A percentile compares a stretch with the other conserved stretches of the same genome.
phyloP scores from a whole-genome alignment of 306 rosid species.

The Vicia villosa region DNA sequence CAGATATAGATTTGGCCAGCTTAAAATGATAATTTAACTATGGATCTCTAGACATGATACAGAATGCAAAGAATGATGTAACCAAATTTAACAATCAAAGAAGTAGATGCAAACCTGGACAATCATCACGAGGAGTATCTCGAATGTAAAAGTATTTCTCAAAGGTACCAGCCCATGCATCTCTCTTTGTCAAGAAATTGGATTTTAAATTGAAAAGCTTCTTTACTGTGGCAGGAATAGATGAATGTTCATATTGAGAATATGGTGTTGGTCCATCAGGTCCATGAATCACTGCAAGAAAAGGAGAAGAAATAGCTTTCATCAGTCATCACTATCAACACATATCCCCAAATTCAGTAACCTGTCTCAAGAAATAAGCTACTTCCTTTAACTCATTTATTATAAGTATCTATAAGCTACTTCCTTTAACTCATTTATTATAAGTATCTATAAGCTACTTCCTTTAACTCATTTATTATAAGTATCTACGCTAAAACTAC shows the following conservation, averaged over 20 bases:
- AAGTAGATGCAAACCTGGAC: slow-evolving; percentile 74
- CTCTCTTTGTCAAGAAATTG: slow-evolving; percentile 94
- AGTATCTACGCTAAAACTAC: slow-evolving; percentile 6
- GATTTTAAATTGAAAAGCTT: slow-evolving; percentile 88
- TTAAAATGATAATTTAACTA: not conserved
- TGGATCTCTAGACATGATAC: not conserved
- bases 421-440: slow-evolving; percentile 1
- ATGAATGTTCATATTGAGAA: slow-evolving; percentile 89
- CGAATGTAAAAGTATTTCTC: slow-evolving; percentile 76
- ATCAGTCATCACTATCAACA: not conserved
- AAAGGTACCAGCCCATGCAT: slow-evolving; percentile 97
- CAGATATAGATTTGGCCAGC: not conserved
- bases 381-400: slow-evolving; percentile 3
- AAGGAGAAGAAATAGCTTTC: slow-evolving; percentile 14
- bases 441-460: not conserved
- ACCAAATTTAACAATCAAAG: slow-evolving; percentile 2
- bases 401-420: not conserved
- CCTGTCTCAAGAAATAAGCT: not conserved
- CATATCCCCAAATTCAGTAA: not conserved
- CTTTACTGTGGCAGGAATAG: slow-evolving; percentile 89
- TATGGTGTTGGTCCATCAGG: slow-evolving; percentile 79
- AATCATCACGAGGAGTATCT: slow-evolving; percentile 75
- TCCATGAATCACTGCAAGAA: slow-evolving; percentile 72
- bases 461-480: not conserved
- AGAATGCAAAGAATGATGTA: not conserved